Base-by-base conservation (phyloP, 129 eudicot genomes). In the Flaveria robusta region DNA sequence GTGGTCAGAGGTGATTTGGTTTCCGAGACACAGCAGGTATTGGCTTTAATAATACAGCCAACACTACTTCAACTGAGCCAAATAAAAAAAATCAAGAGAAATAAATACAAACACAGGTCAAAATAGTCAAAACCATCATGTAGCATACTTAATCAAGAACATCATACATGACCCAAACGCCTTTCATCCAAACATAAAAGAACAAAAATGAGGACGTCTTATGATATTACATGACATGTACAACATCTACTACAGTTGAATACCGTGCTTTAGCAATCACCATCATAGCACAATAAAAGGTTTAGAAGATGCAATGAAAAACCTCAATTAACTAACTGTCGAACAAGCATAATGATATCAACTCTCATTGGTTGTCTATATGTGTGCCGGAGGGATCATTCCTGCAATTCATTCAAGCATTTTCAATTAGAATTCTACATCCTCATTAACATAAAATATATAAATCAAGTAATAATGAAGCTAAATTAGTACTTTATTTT, bases 391-490 rank as follows among this genome's bases (percentile, higher is more conserved):
- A 66, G 20, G 20, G 51, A 37, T 46, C 66, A 76, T 50, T 76
- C 77, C 72, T 78, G 71, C 54, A 78, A 20, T 9, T 29, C 70
- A 12, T 60, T 47, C 71, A 77, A 45, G 59, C 39, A 45, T 43
- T 45, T 29, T 45, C 70, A 42, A 68, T 27, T 5, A 46, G 2
- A 14, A 22, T 15, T 54, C 31, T 5, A 56, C 42, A 23, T 31
- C 58, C 68, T 58, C 18, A 50, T n/a, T n/a, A 1, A 11, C 56
- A 24, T 60, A 42, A 7, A 15, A 27, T 26, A 12, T 16, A 18
- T 31, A 50, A 18, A 52, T 24, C 4, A 10, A 7, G 7, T 31
- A 75, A 12, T 29, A n/a, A 64, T 5, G 39, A 22, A 63, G 47
- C 22, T 46, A 31, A 22, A 34, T 0, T 34, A 34, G 39, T 41